Evolutionary conservation across 495 filamentous ascomycete genomes (phyloP), one percentile per base, ranked within the genome.

Genomic region (Amorphotheca resinae): DNA sequence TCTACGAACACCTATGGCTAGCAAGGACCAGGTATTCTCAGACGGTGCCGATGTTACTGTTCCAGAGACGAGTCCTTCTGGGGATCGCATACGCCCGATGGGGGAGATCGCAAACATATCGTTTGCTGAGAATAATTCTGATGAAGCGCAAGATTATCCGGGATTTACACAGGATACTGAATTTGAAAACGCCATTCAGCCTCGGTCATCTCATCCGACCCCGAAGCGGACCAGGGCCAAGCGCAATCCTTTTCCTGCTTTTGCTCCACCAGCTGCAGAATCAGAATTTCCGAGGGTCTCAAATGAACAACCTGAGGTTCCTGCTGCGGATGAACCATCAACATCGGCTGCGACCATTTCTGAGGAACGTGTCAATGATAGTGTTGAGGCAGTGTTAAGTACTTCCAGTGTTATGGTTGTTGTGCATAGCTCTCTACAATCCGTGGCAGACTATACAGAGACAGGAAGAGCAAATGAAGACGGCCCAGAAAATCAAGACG

Each of bases 81-180:
- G 30, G 28, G 41, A 40, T 9, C 43, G 21, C 9, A 26, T 51
- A 22, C 37, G 48, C 9, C 43, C 47, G 1, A 54, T 54, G 46
- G 40, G 36, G 17, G 47, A 54, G 5, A 47, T 54, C 31, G 47
- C 50, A n/a, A 52, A 20, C 17, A 25, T 54, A 2, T 54, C 51
- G 3, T 54, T 47, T 22, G 21, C 21, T 4, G 41, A 23, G 11
- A 23, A 28, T 26, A 39, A 41, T 14, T 22, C 34, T 2, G 42
- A 42, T 25, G 33, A 44, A 14, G 7, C 45, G 33, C 33, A 33
- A 14, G 28, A 48, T 21, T 9, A 38, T 12, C 44, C 47, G 7
- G 51, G 47, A 4, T 54, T 54, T 15, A 54, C 47, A 9, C 51
- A 54, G 30, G 51, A 54, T 36, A 16, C 8, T 1, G 46, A 40